Conservation (phyloP, 1,284 basidiomycete species). For the Ustilago shanxiensis region DNA sequence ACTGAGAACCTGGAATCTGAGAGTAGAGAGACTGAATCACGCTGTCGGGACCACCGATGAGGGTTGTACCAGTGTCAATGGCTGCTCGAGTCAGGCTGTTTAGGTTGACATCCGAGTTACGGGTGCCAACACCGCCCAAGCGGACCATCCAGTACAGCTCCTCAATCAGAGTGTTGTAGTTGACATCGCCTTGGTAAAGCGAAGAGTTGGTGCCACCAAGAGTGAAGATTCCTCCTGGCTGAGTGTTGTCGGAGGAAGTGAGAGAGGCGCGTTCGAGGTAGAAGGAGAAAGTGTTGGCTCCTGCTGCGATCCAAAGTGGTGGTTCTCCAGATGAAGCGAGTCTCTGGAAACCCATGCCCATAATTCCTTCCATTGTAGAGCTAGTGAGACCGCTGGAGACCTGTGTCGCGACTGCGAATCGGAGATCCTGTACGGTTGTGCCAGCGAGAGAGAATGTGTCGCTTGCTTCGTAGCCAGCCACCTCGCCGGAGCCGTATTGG, state of each 20-base stretch:
- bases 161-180: constrained; percentile 48
- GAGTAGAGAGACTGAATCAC: constrained; percentile 53
- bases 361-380: constrained; percentile 48
- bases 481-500: constrained; percentile 51
- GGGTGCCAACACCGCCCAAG: constrained; percentile 47
- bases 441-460: constrained; percentile 47
- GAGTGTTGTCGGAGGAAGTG: constrained; percentile 11
- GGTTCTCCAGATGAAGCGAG: constrained; percentile 35
- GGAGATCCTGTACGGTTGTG: constrained; percentile 37
- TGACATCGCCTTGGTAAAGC: constrained; percentile 56
- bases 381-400: constrained; percentile 38
- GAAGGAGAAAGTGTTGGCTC: constrained; percentile 54
- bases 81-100: constrained; percentile 41
- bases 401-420: constrained; percentile 57
- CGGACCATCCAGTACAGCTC: constrained; percentile 59
- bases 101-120: constrained; percentile 27
- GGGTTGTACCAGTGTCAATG: constrained; percentile 67
- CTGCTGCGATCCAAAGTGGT: constrained; percentile 52
- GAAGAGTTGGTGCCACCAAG: constrained; percentile 56
- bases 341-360: constrained; percentile 58
- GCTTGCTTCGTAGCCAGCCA: constrained; percentile 42
- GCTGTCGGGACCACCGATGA: constrained; percentile 62
- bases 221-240: constrained; percentile 58
- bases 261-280: constrained; percentile 50
- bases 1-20: constrained; percentile 48